Evolutionary conservation across 2,329 filamentous ascomycete genomes (phyloP).

Genomic region (Colletotrichum graminicola): DNA sequence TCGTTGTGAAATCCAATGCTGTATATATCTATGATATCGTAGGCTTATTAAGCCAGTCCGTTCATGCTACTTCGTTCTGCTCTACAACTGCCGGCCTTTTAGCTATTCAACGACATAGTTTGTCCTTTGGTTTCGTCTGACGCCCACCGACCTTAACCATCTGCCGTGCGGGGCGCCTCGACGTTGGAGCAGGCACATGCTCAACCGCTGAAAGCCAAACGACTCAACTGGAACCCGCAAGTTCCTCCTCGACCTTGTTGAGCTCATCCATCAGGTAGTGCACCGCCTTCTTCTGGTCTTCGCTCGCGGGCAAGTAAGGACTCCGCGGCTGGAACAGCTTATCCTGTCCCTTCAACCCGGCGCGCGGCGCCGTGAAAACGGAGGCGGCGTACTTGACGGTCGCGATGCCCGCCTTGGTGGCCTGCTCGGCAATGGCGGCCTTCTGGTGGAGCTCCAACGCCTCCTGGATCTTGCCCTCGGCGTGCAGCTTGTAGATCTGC

Average conservation of each 20-base stretch:
- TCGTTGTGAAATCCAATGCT: neutral
- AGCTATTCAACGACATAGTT: neutral
- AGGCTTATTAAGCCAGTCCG: neutral
- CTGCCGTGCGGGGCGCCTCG: neutral
- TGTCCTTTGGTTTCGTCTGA: neutral
- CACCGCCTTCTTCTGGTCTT: conserved; percentile 59
- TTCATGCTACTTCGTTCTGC: neutral
- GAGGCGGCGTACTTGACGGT: conserved; percentile 77
- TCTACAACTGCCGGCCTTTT: neutral
- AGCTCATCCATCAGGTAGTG: conserved; percentile 55
- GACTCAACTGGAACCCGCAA: conserved; percentile 27
- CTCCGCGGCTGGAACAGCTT: conserved; percentile 69
- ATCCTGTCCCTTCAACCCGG: conserved; percentile 71
- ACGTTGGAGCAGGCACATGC: neutral
- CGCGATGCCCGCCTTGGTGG: conserved; percentile 75
- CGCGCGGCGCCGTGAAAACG: conserved; percentile 67
- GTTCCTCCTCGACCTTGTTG: conserved; percentile 58
- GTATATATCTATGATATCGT: conserved; percentile 7
- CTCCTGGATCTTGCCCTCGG: conserved; percentile 66
- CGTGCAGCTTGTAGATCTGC: conserved; percentile 72
- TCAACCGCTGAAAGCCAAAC: neutral
- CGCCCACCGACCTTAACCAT: neutral
- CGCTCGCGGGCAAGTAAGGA: conserved; percentile 67
- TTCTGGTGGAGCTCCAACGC: conserved; percentile 71
- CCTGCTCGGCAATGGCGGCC: conserved; percentile 74